Base-by-base conservation (phyloP, 164 flowering plant genomes). In the Annona cherimola region DNA sequence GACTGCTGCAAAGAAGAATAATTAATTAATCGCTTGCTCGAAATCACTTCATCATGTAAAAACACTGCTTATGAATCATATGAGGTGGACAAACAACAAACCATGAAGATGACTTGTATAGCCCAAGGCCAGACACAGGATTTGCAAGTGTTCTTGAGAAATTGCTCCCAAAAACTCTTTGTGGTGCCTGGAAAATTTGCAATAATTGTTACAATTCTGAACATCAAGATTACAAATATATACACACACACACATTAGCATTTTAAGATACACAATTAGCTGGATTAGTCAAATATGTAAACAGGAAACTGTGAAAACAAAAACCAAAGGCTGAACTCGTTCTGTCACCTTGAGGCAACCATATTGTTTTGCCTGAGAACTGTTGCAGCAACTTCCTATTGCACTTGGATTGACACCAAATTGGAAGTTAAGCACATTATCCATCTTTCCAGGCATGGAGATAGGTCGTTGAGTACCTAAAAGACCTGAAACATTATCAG, bases 1-100 rank as follows among this genome's bases (percentile, higher is more conserved):
- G 76, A 74, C 93, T 89, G 86, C 64, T 20, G 77, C 61, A 44
- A 12, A 42, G 61, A 43, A 69, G 69, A 63, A 75, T 5, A 18
- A 61, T 39, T 5, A 67, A 64, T 64, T 12, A 45, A 5, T 35
- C 60, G 5, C 14, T 61, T 5, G 3, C 11, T 2, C 43, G 35
- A 61, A 20, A 45, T 11, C 35, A 69, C 40, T 42, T 5, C 35
- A 9, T 26, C 41, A 43, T 14, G n/a, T 16, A 45, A 61, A 45
- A 14, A 45, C 20, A 39, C 42, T 4, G 6, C 12, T 9, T 16
- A 35, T 66, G 8, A 61, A 4, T 18, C 71, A 45, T 26, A 64
- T 4, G 69, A 1, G 40, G 40, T 39, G 2, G 40, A 35, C 55
- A 4, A 11, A 70, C 19, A n/a, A 64, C 59, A 68, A 72, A 82